Base-by-base conservation (phyloP, 2,329 filamentous ascomycete genomes). In the Ascochyta viciae-villosae region DNA sequence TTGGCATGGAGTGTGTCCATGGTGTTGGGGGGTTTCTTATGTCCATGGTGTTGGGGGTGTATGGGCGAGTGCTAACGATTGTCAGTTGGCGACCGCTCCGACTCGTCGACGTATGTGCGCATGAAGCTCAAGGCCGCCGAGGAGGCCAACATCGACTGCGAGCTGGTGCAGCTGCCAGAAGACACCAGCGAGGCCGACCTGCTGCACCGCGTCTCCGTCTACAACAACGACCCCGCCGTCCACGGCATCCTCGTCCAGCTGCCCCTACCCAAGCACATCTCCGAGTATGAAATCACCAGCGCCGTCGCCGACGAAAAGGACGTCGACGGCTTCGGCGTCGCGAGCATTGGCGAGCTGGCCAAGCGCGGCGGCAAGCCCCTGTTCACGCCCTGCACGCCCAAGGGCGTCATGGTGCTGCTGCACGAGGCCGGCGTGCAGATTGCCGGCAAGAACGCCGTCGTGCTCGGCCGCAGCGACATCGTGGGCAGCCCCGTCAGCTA, bases 61-160 rank as follows among this genome's bases (percentile, higher is more conserved):
- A 19, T 19, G 6, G 31, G n/a, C 31, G 53, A 39, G 9, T 19
- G 19, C 61, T 66, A 46, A 64, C 40, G 19, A 10, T 1, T 26
- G 15, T 10, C 55, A 95, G 95, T 99, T 67, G 95, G 93, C 74
- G 90, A 93, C 76, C 88, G 95, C 70, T 91, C 91, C 65, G 95
- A 99, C 80, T 97, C 93, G 34, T 89, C 91, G 72, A 98, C 94
- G 48, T 99, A 99, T 90, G 94, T 99, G 79, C 93, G 93, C 80
- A 99, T 99, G 95, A 99, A 99, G 83, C 82, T 97, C 73, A 99
- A 97, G 85, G 95, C 95, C 64, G 95, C 95, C 55, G 83, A 91
- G 76, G 95, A 98, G 90, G 92, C 93, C 72, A 92, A 91, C 72
- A 97, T 99, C 74, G 83, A 85, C 61, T 97, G 94, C 81, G 89